Base-by-base conservation (phyloP, 2,329 filamentous ascomycete genomes). In the Pestalotiopsis sp. region DNA sequence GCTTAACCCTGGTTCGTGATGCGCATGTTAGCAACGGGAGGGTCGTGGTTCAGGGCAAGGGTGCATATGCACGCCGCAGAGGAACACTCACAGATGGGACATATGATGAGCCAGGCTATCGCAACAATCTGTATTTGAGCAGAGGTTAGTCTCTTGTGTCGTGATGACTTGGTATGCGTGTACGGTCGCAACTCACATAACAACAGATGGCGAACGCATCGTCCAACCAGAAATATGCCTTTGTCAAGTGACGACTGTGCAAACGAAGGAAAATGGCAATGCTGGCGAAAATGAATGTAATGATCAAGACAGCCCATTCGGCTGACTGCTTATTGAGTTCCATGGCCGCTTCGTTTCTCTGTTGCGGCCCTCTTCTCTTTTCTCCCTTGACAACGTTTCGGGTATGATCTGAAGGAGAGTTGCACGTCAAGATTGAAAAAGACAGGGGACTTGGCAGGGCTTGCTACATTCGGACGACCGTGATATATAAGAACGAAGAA, bases 211-310 rank as follows among this genome's bases (percentile, higher is more conserved):
- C 67, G 25, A 68, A 62, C 23, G 49, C 63, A 60, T 68, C 67
- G 38, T 68, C 67, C 67, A 63, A 68, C 67, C 67, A 68, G 23
- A 68, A 57, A 31, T 36, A 60, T 20, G 58, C 63, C 31, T 52
- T 60, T 27, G 62, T 68, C 17, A 68, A 52, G 25, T 27, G 49
- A n/a, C 67, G 62, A 38, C 62, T 66, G 36, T 36, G 41, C 23
- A 68, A 31, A 38, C 67, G 67, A 31, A 68, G 27, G 39, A 49
- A 59, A n/a, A 68, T 36, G 41, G 52, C 63, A 20, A 66, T 60
- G 4, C 62, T 56, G 14, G 67, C 67, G 6, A 60, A 49, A 36
- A 59, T 27, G 52, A 66, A 64, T 17, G 67, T 68, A 20, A 61
- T 45, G 31, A 68, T 60, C 49, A 61, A 13, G 12, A 68, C 60